Conservation (phyloP, 192 early-diverging fungal species). For the Glomus cerebriforme region DNA sequence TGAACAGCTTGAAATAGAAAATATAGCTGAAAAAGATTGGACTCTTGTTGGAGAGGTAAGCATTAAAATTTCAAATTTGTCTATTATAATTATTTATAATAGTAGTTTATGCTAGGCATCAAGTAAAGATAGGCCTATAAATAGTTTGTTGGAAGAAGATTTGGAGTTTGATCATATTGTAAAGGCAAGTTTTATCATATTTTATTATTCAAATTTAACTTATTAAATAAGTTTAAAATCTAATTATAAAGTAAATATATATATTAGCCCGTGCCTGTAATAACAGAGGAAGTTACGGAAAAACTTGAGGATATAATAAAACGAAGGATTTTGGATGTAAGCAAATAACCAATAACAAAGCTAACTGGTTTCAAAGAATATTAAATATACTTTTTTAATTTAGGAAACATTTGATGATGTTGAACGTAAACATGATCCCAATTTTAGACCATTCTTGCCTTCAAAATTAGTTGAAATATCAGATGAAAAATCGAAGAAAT, state of each 20-base stretch:
- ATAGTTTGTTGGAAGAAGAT: constrained; percentile 93
- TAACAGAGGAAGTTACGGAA: constrained; percentile 86
- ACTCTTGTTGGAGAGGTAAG: constrained; percentile 79
- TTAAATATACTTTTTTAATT: background rate
- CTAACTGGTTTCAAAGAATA: background rate
- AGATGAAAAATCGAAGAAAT: constrained; percentile 85
- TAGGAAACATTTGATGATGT: constrained; percentile 89
- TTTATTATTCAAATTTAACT: background rate
- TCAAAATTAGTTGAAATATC: constrained; percentile 78
- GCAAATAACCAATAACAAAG: background rate
- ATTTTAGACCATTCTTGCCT: constrained; percentile 68
- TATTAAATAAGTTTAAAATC: background rate
- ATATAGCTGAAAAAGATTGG: constrained; percentile 85
- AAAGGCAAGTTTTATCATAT: constrained; percentile 45
- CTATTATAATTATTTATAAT: background rate
- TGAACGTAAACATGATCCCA: constrained; percentile 81
- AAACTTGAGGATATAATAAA: constrained; percentile 94
- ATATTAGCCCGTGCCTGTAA: constrained; percentile 80
- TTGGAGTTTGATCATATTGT: constrained; percentile 88
- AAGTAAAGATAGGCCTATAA: constrained; percentile 79
- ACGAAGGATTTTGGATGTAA: constrained; percentile 81
- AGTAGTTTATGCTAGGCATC: constrained; percentile 41
- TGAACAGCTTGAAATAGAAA: constrained; percentile 82
- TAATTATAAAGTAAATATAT: background rate
- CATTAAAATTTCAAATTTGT: background rate